phyloP scores from a whole-genome alignment of 148 eudicot genomes.

The Camellia lanceoleosa region DNA sequence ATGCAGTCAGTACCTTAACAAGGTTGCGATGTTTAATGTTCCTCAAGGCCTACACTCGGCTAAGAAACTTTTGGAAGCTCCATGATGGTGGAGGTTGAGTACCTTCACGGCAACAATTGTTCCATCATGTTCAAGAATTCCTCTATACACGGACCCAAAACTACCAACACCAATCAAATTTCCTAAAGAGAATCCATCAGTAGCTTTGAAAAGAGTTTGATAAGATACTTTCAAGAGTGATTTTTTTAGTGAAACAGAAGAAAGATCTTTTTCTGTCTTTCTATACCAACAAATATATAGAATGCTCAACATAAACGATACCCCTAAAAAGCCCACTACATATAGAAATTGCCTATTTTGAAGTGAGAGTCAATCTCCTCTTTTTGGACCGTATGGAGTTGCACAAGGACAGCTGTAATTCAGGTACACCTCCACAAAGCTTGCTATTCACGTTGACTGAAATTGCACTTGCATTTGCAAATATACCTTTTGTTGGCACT shows the following conservation, averaged over 20 bases:
- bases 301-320: neutral
- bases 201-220: too few relatives aligned
- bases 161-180: too few relatives aligned
- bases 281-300: neutral
- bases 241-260: neutral
- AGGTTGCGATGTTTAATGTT: neutral
- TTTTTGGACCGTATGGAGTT: neutral
- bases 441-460: conserved; percentile 21
- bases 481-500: conserved; percentile 26
- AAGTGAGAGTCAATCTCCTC: too few relatives aligned
- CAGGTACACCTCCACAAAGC: conserved; percentile 31
- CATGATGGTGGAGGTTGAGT: neutral
- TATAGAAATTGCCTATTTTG: neutral
- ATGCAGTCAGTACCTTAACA: neutral
- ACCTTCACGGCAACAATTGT: neutral
- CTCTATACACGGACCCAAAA: neutral
- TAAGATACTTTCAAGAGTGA: too few relatives aligned
- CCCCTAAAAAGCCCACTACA: neutral
- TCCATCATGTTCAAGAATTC: neutral
- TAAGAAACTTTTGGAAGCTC: neutral
- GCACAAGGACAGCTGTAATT: conserved; percentile 23
- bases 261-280: neutral
- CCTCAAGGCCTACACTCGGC: neutral
- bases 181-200: too few relatives aligned
- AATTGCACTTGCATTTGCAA: conserved; percentile 17